Base-by-base conservation (phyloP, 768 basidiomycete genomes). In the Tulasnella sp. region DNA sequence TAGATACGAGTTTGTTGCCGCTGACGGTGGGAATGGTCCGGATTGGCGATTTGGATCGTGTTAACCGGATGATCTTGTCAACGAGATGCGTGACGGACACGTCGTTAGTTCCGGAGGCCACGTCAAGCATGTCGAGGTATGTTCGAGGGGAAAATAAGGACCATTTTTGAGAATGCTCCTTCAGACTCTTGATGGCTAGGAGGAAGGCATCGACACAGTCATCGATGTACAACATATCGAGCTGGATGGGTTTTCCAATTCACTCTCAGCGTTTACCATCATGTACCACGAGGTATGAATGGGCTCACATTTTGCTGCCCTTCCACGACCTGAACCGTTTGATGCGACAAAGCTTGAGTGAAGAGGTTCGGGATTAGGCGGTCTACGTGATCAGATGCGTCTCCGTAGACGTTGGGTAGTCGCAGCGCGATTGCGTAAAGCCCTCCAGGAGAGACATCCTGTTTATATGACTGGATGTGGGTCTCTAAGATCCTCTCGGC, bases 401-500 rank as follows among this genome's bases (percentile, higher is more conserved):
- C 66, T 4, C 70, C 70, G 42, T 70, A 71, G 19, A 70, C 63
- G 25, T 67, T 66, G 15, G 63, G 55, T 17, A 67, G 68, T 9
- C 69, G 65, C 3, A 70, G 56, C 27, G 69, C 64, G 44, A 63
- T 62, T 3, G 57, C 59, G 19, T 56, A 54, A 11, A 65, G 7
- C 17, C 30, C 27, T 4, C 60, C 54, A 19, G 54, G 22, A 25
- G 34, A 42, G 17, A 29, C 34, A 5, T 52, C 41, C 22, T 22
- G 22, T 41, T 49, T 44, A 11, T 56, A 25, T 22, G 34, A n/a
- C 25, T 34, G 24, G 22, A 66, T 41, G 42, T 56, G 44, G n/a
- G 25, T 46, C 27, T 66, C 59, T 17, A 67, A 29, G 7, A 58
- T 59, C 19, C 58, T 31, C 56, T 71, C 69, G 2, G 65, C 66